Base-by-base conservation (phyloP, 2,329 filamentous ascomycete species). In the Colletotrichum tamarilloi region DNA sequence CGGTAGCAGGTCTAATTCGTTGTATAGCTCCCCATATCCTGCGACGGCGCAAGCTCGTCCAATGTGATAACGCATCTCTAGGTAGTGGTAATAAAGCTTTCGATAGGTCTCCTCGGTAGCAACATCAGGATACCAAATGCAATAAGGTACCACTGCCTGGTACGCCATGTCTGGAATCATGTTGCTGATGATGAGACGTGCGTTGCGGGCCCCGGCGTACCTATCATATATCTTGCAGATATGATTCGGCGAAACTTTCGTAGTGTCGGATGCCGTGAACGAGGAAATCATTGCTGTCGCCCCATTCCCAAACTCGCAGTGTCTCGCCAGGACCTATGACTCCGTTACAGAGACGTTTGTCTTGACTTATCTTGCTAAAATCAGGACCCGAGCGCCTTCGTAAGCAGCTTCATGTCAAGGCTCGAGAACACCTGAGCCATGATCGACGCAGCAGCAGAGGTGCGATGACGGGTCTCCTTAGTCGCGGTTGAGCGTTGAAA, bases 121-220 rank as follows among this genome's bases (percentile, higher is more conserved):
- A 0, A 80, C 42, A 1, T 83, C 78, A 0, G 84, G 84, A 74
- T 84, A 74, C 83, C 84, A 85, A 49, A 85, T 83, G 68, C 82
- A 85, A 74, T 84, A 84, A 4, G 80, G 82, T 19, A 78, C 58
- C 7, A 78, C 74, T 8, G 80, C 77, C n/a, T 71, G 56, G 35
- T 73, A 60, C 6, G 28, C n/a, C 49, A 57, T 65, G 9, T 77
- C 75, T 6, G 81, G 82, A 26, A 82, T 79, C 8, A 22, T 58
- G 30, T 79, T 76, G 72, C 78, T 81, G 78, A 82, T 82, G 62
- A 81, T 81, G 4, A 38, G 53, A 19, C 62, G 62, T 24, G 62
- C 62, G 30, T 65, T 57, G 16, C 11, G 58, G 22, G 67, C 67
- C 11, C 67, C 24, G 26, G 72, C 9, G 16, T 24, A 66, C 12